These are phyloP conservation scores for Phytophthora ohioensis DNA, from an alignment of 352 stramenopile genomes.

Conservation along the genomic window DNA sequence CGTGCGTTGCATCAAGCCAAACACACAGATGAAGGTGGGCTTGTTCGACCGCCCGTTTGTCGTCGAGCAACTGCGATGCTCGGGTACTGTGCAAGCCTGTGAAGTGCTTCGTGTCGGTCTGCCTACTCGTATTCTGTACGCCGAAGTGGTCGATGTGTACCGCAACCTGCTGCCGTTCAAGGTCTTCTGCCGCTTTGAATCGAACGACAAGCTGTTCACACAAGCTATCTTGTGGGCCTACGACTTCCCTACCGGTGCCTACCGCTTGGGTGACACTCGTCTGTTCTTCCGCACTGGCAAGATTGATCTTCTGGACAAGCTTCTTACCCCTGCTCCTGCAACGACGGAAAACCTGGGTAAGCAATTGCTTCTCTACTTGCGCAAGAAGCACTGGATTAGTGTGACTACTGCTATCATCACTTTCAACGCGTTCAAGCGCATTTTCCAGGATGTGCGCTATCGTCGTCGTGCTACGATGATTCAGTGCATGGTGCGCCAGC, in stretches of 20 bases:
- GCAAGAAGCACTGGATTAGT: constrained; percentile 85
- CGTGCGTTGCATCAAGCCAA: constrained; percentile 96
- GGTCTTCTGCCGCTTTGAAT: constrained; percentile 79
- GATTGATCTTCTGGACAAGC: constrained; percentile 83
- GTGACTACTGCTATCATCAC: constrained; percentile 73
- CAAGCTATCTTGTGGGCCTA: constrained; percentile 85
- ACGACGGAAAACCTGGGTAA: constrained; percentile 42
- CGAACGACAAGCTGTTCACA: constrained; percentile 89
- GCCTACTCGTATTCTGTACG: constrained; percentile 87
- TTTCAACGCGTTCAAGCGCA: constrained; percentile 75
- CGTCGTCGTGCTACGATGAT: constrained; percentile 76
- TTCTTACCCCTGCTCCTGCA: constrained; percentile 62
- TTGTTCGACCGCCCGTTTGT: constrained; percentile 82
- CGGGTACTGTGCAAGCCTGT: constrained; percentile 79
- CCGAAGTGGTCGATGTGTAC: constrained; percentile 88
- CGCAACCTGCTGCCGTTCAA: constrained; percentile 68
- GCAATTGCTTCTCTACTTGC: constrained; percentile 67
- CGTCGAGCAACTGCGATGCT: constrained; percentile 79
- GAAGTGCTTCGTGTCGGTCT: constrained; percentile 84
- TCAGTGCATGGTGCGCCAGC: constrained; percentile 83
- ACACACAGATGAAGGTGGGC: constrained; percentile 93
- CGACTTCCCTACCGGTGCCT: constrained; percentile 77
- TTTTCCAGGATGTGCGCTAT: constrained; percentile 79
- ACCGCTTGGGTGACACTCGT: constrained; percentile 81
- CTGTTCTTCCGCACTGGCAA: constrained; percentile 90